Evolutionary conservation across 345 rosid genomes (phyloP).

Genomic region (Populus pruinosa): DNA sequence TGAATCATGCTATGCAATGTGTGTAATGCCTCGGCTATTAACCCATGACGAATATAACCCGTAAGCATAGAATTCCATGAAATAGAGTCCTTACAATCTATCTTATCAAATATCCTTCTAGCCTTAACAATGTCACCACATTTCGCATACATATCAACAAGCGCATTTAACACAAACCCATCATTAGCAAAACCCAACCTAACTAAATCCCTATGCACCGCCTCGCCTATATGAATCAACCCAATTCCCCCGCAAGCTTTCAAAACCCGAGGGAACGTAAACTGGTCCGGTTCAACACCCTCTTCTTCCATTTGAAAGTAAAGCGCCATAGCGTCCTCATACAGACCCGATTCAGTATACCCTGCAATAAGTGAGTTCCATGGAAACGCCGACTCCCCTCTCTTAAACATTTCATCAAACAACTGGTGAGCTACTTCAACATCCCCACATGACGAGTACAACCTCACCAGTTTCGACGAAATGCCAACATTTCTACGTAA

Average conservation of each 20-base stretch:
- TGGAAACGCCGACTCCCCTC: constrained; percentile 54
- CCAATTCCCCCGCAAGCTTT: constrained; percentile 91
- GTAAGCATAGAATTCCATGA: constrained; percentile 83
- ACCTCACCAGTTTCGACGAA: constrained; percentile 57
- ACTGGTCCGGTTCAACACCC: constrained; percentile 64
- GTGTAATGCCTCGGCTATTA: constrained; percentile 47
- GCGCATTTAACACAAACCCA: constrained; percentile 64
- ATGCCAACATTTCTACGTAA: constrained; percentile 51
- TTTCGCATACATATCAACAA: constrained; percentile 87
- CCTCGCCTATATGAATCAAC: constrained; percentile 59
- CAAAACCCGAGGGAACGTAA: constrained; percentile 76
- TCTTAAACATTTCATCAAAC: constrained; percentile 73
- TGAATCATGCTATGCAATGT: constrained; percentile 51
- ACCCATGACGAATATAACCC: constrained; percentile 59
- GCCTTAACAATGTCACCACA: constrained; percentile 86
- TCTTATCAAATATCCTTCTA: constrained; percentile 61
- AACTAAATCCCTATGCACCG: constrained; percentile 67
- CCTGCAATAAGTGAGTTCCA: constrained; percentile 93
- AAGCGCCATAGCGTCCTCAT: constrained; percentile 78
- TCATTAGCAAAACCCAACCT: constrained; percentile 63
- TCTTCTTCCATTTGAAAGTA: constrained; percentile 93
- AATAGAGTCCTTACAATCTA: constrained; percentile 46
- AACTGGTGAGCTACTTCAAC: constrained; percentile 60
- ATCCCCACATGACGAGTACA: constrained; percentile 50
- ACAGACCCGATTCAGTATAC: constrained; percentile 55